A percentile compares a stretch with the other conserved stretches of the same genome.
Evolutionary conservation across 1,284 basidiomycete species (phyloP).

Genomic region (Trichosporon sp.): DNA sequence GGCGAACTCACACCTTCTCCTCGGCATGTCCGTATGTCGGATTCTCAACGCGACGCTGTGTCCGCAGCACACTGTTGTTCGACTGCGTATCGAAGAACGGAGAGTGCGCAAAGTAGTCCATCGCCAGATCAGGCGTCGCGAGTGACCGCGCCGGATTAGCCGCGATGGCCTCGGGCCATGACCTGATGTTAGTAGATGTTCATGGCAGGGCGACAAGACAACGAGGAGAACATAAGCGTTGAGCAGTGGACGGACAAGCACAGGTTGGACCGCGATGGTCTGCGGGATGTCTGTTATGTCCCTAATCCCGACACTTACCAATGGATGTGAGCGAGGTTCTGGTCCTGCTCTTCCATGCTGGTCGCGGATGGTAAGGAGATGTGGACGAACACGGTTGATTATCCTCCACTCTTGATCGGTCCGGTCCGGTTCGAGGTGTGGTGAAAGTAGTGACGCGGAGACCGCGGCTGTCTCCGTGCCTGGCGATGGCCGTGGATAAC

Average conservation of each 20-base stretch:
- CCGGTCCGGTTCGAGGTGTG: neutral
- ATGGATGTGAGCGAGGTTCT: slow-evolving; percentile 42
- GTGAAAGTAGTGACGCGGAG: neutral
- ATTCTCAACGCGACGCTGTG: slow-evolving; percentile 35
- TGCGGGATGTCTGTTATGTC: neutral
- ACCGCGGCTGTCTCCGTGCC: neutral
- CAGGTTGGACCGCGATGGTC: too few relatives aligned
- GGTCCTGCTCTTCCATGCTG: slow-evolving; percentile 31
- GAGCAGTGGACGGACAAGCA: neutral
- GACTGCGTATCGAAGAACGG: slow-evolving; percentile 42
- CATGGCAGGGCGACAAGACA: too few relatives aligned
- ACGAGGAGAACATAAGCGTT: neutral
- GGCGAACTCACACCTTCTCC: slow-evolving; percentile 40
- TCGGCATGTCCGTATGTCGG: slow-evolving; percentile 38
- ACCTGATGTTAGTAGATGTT: slow-evolving; percentile 36
- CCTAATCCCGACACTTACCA: slow-evolving; percentile 25
- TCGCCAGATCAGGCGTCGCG: slow-evolving; percentile 37
- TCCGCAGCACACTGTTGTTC: slow-evolving; percentile 40
- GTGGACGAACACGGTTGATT: neutral
- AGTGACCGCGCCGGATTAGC: slow-evolving; percentile 37
- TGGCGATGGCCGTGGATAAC: neutral
- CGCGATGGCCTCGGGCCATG: slow-evolving; percentile 42
- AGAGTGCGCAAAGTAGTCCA: slow-evolving; percentile 46
- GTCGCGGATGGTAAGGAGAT: neutral
- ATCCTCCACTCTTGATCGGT: slow-evolving; percentile 13